Base-by-base conservation (phyloP, 2,329 filamentous ascomycete genomes). In the Stachybotrys chlorohalonatus region DNA sequence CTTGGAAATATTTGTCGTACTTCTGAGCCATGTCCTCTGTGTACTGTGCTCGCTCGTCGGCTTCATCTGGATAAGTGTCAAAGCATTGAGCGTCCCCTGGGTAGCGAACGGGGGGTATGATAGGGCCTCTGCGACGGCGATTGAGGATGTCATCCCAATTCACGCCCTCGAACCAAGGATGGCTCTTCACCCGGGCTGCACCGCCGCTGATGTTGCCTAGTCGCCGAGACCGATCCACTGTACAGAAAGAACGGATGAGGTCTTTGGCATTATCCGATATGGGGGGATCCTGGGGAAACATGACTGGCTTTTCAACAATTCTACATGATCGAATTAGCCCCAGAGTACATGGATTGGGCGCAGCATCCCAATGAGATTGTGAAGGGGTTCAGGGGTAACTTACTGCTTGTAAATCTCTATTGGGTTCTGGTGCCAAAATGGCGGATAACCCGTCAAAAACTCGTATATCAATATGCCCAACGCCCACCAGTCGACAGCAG, bases 401-500 rank as follows among this genome's bases (percentile, higher is more conserved):
- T 63, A 85, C 83, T 87, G 84, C 68, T 90, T 89, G 72, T 93
- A 93, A 56, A 93, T 93, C 68, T 92, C 89, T 60, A 93, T 89
- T 1, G 89, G 89, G 60, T 91, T 93, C 60, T 89, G 85, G 65
- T 92, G 86, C 87, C 89, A 94, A 66, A 93, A 94, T 0, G 89
- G 89, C 13, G 89, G 89, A 65, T 92, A 91, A 31, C 89, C 89
- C 9, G 89, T 90, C 51, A 93, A 73, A 66, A 93, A 93, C 66
- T 94, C 89, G 69, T 90, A 93, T 56, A 93, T 85, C 55, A 94
- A 71, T 60, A 93, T 91, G 31, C 89, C 89, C 61, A 94, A 77
- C 0, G 89, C 89, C 89, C 89, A 93, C 89, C 89, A 93, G 74
- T 93, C 89, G 42, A 93, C 89, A 13, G 89, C 87, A 2, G 82